Percentiles rank a stretch among this genome's conserved stretches.
These are phyloP conservation scores for Coemansia sp. DNA, from an alignment of 192 early-diverging fungal species.

Conservation along the genomic window DNA sequence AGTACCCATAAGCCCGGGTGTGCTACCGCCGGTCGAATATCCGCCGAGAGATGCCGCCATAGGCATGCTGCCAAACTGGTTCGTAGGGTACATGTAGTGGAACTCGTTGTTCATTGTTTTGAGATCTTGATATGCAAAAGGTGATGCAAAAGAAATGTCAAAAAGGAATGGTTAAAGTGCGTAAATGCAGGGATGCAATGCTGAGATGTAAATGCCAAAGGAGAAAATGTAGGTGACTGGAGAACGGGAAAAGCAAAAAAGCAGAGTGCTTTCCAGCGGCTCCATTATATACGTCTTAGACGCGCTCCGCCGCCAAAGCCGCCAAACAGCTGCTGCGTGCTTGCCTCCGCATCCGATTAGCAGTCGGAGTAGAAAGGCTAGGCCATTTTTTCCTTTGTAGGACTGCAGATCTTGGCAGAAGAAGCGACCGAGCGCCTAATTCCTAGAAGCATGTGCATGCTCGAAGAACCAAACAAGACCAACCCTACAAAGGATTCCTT, in stretches of 20 bases:
- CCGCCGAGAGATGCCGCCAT: slow-evolving; percentile 3
- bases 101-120: slow-evolving; percentile 19
- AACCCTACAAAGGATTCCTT: slow-evolving; percentile 13
- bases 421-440: neutral
- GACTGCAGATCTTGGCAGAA: slow-evolving; percentile 2
- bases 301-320: neutral
- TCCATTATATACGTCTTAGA: neutral
- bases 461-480: slow-evolving; percentile 3
- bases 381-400: slow-evolving; percentile 3
- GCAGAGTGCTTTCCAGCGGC: neutral
- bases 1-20: slow-evolving; percentile 17
- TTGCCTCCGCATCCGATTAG: neutral
- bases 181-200: neutral
- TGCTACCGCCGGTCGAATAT: slow-evolving; percentile 6
- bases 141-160: slow-evolving; percentile 9
- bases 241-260: slow-evolving; percentile 4
- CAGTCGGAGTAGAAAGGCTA: slow-evolving; percentile 1
- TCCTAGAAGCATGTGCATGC: neutral
- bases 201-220: neutral
- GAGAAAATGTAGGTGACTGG: neutral
- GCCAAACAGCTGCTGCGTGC: neutral
- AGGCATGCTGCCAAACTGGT: slow-evolving; percentile 17
- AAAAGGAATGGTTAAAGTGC: neutral
- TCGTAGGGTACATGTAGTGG: slow-evolving; percentile 32
- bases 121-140: neutral